These are phyloP conservation scores for Candida krabiensis DNA, from an alignment of 805 yeast genomes.

Conservation along the genomic window DNA sequence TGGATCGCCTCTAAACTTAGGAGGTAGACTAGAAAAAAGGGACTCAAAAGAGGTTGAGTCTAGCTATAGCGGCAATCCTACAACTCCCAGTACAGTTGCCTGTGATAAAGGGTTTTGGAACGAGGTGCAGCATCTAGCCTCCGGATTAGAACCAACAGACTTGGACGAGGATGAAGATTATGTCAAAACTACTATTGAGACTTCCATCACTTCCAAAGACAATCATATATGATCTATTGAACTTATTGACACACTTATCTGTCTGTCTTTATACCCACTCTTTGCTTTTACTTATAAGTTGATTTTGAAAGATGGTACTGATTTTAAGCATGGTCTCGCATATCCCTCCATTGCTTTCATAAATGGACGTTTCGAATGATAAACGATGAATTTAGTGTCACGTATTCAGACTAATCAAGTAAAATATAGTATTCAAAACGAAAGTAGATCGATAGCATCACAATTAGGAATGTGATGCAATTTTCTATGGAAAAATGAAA, in stretches of 20 bases:
- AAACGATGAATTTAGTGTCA: too few species aligned
- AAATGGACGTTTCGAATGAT: not conserved
- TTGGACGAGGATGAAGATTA: conserved; percentile 16
- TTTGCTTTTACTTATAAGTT: too few species aligned
- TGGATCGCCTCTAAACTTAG: conserved; percentile 7
- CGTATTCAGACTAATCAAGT: too few species aligned
- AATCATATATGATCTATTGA: too few species aligned
- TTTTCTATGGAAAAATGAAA: too few species aligned
- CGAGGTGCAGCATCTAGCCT: conserved; percentile 31
- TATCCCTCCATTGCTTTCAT: not conserved
- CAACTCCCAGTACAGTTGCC: conserved; percentile 20
- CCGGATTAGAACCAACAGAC: conserved; percentile 27
- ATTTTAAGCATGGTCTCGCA: too few species aligned
- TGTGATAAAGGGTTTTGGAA: conserved; percentile 30
- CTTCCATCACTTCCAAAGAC: conserved; percentile 6
- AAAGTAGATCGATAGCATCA: too few species aligned
- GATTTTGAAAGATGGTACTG: too few species aligned
- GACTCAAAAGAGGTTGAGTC: conserved; percentile 14
- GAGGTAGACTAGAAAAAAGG: conserved; percentile 6
- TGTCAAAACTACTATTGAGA: conserved; percentile 20
- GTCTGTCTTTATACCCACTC: not conserved
- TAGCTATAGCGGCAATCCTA: conserved; percentile 4
- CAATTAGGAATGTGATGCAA: too few species aligned
- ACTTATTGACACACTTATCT: not conserved
- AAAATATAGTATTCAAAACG: too few species aligned